Percentiles rank a stretch among this genome's conserved stretches.
Evolutionary conservation across 805 yeast species (phyloP).

Genomic region (Maudiozyma pseudohumilis): DNA sequence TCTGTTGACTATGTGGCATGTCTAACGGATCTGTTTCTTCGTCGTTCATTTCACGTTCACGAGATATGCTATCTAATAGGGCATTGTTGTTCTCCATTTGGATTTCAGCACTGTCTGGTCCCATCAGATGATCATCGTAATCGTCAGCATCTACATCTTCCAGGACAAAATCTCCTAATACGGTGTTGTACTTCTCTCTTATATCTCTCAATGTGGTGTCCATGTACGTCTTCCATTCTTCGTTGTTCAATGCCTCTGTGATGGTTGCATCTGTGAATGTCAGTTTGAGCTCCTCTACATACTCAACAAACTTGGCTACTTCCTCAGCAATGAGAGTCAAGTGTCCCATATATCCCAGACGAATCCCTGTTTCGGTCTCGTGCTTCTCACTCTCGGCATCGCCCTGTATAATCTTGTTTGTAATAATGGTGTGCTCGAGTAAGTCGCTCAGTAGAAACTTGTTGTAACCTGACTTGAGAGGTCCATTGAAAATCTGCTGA

Average conservation of each 20-base stretch:
- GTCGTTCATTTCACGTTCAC: constrained; percentile 9
- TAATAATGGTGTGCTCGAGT: constrained; percentile 48
- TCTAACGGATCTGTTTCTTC: constrained; percentile 20
- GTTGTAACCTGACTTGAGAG: constrained; percentile 59
- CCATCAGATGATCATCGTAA: constrained; percentile 11
- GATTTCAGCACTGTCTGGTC: constrained; percentile 42
- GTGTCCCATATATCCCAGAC: constrained; percentile 96
- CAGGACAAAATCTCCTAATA: constrained; percentile 63
- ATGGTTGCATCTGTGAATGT: constrained; percentile 19
- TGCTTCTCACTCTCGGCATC: constrained; percentile 48
- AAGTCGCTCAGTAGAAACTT: constrained; percentile 51
- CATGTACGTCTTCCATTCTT: constrained; percentile 70
- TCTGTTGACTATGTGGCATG: constrained; percentile 2
- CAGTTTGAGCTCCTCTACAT: constrained; percentile 32
- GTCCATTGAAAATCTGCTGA: constrained; percentile 71
- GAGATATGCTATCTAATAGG: background rate
- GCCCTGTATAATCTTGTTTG: constrained; percentile 54
- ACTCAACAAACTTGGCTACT: constrained; percentile 70
- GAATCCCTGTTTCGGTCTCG: constrained; percentile 50
- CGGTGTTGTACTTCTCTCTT: constrained; percentile 87
- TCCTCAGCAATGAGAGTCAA: constrained; percentile 88
- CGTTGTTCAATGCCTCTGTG: constrained; percentile 18
- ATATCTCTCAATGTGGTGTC: constrained; percentile 76
- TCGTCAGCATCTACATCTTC: constrained; percentile 25
- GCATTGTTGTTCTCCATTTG: constrained; percentile 57